Evolutionary conservation across 768 basidiomycete species (phyloP), one percentile per base, ranked within the genome.

Genomic region (Coprinellus aureogranulatus): DNA sequence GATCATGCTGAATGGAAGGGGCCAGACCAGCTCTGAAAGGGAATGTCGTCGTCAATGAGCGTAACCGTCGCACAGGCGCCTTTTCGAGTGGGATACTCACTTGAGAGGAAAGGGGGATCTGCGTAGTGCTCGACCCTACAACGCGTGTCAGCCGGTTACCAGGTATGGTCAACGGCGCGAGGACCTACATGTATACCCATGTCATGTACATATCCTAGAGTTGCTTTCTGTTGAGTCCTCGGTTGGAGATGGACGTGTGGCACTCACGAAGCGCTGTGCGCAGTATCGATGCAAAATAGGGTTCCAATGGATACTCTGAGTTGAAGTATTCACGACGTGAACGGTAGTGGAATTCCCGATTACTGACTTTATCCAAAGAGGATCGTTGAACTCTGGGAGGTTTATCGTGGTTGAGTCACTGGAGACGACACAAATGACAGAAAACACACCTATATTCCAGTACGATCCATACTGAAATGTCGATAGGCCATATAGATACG

Each of bases 401-500:
- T n/a, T n/a, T n/a, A n/a, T n/a, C n/a, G n/a, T n/a, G n/a, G n/a
- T n/a, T n/a, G n/a, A n/a, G n/a, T n/a, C n/a, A n/a, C n/a, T n/a
- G n/a, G n/a, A n/a, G n/a, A n/a, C n/a, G n/a, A n/a, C n/a, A n/a
- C n/a, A n/a, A n/a, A n/a, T n/a, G n/a, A n/a, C n/a, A n/a, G 12
- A 30, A 11, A 20, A 37, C 50, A 2, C 16, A 52, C 50, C 30
- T 8, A 20, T 37, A 25, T 25, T 34, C 18, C n/a, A 52, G 18
- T 52, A 52, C 28, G 50, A 16, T 23, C 30, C 34, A 39, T 52
- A 52, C 31, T 52, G 50, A 30, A 37, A 52, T 16, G 31, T 52
- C 20, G 31, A n/a, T 20, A 52, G 50, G 50, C 50, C 50, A 30
- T 52, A 52, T 10, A 52, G 50, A 39, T 52, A 52, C 23, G 50